Conservation (phyloP, 176 grass and related monocot species). For the Avena atlantica region DNA sequence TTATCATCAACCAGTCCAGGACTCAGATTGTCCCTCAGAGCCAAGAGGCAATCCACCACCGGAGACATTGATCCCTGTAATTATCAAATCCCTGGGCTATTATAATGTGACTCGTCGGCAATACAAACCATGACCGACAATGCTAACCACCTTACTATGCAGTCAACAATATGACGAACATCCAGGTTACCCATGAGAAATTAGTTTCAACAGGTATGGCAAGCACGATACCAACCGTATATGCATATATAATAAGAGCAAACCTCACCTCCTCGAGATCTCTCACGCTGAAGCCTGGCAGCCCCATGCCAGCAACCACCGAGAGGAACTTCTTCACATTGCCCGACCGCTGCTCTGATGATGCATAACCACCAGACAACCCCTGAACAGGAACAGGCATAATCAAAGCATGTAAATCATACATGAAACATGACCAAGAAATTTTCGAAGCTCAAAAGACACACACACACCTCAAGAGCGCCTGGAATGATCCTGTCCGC, state of each 20-base stretch:
- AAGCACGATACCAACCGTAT: slow-evolving; percentile 19
- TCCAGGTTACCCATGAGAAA: neutral
- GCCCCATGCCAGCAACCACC: slow-evolving; percentile 66
- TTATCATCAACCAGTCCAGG: slow-evolving; percentile 48
- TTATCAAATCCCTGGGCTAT: slow-evolving; percentile 30
- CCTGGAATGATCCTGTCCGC: slow-evolving; percentile 56
- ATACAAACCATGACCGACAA: slow-evolving; percentile 5
- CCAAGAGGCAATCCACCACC: slow-evolving; percentile 85
- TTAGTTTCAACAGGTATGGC: neutral
- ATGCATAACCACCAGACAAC: slow-evolving; percentile 46
- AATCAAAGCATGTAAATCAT: slow-evolving; percentile 14
- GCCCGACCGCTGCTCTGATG: slow-evolving; percentile 41
- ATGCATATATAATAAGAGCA: neutral
- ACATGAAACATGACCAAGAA: slow-evolving; percentile 34
- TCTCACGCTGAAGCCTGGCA: slow-evolving; percentile 69
- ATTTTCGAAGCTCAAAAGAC: neutral
- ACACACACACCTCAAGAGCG: slow-evolving; percentile 52
- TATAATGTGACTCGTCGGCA: slow-evolving; percentile 21
- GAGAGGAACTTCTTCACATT: slow-evolving; percentile 80
- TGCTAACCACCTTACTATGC: slow-evolving; percentile 14
- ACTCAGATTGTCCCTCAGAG: slow-evolving; percentile 64
- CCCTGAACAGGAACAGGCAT: slow-evolving; percentile 46
- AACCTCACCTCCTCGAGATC: slow-evolving; percentile 82
- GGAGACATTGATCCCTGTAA: slow-evolving; percentile 75
- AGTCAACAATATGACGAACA: neutral